Evolutionary conservation across 2,329 filamentous ascomycete genomes (phyloP), one percentile per base, ranked within the genome.

Genomic region (Neophaeococcomyces mojaviensis): DNA sequence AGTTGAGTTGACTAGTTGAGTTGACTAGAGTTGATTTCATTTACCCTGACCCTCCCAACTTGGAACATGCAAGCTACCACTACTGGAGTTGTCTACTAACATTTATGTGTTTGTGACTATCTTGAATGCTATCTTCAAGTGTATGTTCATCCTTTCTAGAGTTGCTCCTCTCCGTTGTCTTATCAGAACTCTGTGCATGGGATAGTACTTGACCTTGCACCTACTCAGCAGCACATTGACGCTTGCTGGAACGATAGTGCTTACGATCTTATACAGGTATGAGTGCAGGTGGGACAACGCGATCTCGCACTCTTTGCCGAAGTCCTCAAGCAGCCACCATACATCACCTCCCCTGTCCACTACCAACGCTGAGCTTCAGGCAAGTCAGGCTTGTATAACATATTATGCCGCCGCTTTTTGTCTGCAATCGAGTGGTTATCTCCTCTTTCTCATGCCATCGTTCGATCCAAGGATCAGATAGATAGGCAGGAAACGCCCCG

Each of bases 361-460:
- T 39, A 19, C 36, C 18, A 39, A 39, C 36, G 36, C 36, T 39
- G 36, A 39, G 36, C 36, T 39, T 39, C 36, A 20, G 36, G 6
- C 36, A 15, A 39, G 24, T 39, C 18, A 39, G 36, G 36, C 36
- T 39, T 39, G 36, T 39, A 39, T 39, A 20, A 39, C 36, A 19
- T 20, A 20, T 39, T 39, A 39, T 39, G 36, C 36, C 36, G 36
- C 36, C 36, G 36, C 36, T 20, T 15, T 39, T 39, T 39, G 36
- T 39, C 36, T 4, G 36, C 36, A n/a, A n/a, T n/a, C n/a, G n/a
- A n/a, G n/a, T n/a, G n/a, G n/a, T n/a, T n/a, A n/a, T n/a, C n/a
- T n/a, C n/a, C n/a, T n/a, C n/a, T n/a, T n/a, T n/a, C n/a, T n/a
- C n/a, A n/a, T n/a, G n/a, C n/a, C n/a, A n/a, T n/a, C n/a, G n/a